phyloP scores from a whole-genome alignment of 495 filamentous ascomycete genomes.

The Lophiotrema nucula region DNA sequence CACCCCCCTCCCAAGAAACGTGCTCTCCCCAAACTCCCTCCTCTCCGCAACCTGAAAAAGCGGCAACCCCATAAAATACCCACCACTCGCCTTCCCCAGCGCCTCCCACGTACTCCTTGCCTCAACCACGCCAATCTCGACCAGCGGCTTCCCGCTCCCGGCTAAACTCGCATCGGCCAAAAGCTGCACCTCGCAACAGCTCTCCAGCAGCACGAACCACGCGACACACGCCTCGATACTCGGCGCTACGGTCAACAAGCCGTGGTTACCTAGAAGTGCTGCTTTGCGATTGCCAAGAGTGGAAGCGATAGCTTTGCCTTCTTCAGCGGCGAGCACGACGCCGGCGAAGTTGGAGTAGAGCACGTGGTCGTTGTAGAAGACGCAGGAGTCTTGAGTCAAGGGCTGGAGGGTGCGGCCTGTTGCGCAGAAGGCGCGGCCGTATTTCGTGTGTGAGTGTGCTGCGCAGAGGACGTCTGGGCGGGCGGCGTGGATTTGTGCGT shows the following conservation, averaged over 20 bases:
- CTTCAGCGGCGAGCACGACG: slow-evolving; percentile 16
- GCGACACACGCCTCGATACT: slow-evolving; percentile 11
- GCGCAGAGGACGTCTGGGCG: slow-evolving; percentile 17
- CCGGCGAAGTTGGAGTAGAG: slow-evolving; percentile 21
- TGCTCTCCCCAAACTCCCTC: slow-evolving; percentile 35
- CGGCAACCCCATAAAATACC: slow-evolving; percentile 21
- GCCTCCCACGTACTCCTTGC: slow-evolving; percentile 12
- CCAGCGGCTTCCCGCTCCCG: slow-evolving; percentile 7
- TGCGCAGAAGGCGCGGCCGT: background rate
- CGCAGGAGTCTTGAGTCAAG: slow-evolving; percentile 16
- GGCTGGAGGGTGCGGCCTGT: background rate
- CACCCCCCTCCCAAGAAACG: slow-evolving; percentile 34
- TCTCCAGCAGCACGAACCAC: slow-evolving; percentile 18
- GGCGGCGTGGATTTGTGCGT: slow-evolving; percentile 4
- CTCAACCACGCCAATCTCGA: slow-evolving; percentile 17
- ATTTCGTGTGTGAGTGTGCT: slow-evolving; percentile 1
- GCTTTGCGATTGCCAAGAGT: slow-evolving; percentile 8
- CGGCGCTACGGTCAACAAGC: slow-evolving; percentile 11
- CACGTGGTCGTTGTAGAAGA: slow-evolving; percentile 21
- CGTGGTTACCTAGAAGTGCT: slow-evolving; percentile 9
- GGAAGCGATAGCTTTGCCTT: slow-evolving; percentile 11
- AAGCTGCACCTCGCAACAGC: slow-evolving; percentile 15
- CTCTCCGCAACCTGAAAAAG: slow-evolving; percentile 35
- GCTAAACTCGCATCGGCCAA: slow-evolving; percentile 16
- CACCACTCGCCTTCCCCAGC: slow-evolving; percentile 8